Evolutionary conservation across 2,329 filamentous ascomycete genomes (phyloP).

Genomic region (Aspergillus sp.): DNA sequence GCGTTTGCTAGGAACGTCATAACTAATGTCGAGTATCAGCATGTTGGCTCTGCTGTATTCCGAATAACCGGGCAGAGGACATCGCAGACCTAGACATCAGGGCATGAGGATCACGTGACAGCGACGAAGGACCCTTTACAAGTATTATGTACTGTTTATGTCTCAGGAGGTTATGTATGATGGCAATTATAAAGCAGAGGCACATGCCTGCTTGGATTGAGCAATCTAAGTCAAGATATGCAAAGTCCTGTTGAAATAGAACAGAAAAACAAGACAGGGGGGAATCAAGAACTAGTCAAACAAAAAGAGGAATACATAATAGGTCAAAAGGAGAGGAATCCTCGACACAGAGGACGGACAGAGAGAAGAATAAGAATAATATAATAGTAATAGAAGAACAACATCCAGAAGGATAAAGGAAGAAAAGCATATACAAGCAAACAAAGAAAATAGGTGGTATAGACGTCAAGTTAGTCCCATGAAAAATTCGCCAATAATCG

Average conservation of each 20-base stretch:
- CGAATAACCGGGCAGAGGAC: too few species aligned
- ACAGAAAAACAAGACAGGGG: not conserved
- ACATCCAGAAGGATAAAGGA: not conserved
- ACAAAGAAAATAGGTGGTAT: slow-evolving; percentile 7
- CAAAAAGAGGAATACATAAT: too few species aligned
- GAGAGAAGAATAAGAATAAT: too few species aligned
- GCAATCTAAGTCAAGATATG: not conserved
- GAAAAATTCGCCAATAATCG: not conserved
- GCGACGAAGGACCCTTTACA: too few species aligned
- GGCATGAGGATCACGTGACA: too few species aligned
- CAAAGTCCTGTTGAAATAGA: not conserved
- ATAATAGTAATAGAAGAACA: not conserved
- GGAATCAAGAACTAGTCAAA: not conserved
- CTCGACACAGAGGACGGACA: not conserved
- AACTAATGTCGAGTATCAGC: too few species aligned
- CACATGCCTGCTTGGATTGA: not conserved
- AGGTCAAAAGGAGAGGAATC: not conserved
- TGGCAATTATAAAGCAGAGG: not conserved
- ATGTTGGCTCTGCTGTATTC: too few species aligned
- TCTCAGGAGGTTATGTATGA: too few species aligned
- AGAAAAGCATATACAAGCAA: slow-evolving; percentile 2
- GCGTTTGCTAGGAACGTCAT: too few species aligned
- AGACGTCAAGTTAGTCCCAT: slow-evolving; percentile 11
- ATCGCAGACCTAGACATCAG: too few species aligned
- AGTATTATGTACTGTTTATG: too few species aligned